Conservation (phyloP, 108 stramenopile species). For the Nitzschia palea region DNA sequence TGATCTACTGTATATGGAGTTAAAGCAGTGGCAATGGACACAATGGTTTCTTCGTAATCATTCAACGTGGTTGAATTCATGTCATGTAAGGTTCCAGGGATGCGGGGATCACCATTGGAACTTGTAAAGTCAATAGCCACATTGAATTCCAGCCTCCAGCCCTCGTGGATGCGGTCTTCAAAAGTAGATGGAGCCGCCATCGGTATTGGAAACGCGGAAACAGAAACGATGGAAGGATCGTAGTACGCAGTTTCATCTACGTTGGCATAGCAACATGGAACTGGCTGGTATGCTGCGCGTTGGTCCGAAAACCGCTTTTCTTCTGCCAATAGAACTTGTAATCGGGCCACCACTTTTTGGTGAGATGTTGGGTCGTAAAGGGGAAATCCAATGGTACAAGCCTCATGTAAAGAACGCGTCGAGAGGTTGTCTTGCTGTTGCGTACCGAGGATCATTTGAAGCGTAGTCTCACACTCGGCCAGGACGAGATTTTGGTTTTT, state of each 20-base stretch:
- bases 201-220: conserved; percentile 10
- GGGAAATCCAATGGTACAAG: too few relatives aligned
- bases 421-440: not conserved
- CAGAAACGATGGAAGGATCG: conserved; percentile 6
- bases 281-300: too few relatives aligned
- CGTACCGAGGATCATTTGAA: not conserved
- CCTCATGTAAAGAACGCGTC: too few relatives aligned
- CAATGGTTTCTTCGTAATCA: conserved; percentile 70
- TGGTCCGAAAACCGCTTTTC: too few relatives aligned
- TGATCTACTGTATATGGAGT: conserved; percentile 50
- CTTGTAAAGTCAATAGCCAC: conserved; percentile 70
- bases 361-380: too few relatives aligned
- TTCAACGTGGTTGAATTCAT: conserved; percentile 22
- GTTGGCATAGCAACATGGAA: too few relatives aligned
- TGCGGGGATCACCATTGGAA: conserved; percentile 51
- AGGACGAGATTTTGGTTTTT: not conserved
- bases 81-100: conserved; percentile 31
- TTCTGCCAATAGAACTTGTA: too few relatives aligned
- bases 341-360: too few relatives aligned
- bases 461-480: conserved; percentile 27
- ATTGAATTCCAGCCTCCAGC: conserved; percentile 41
- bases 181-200: conserved; percentile 23
- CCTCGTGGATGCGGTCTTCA: conserved; percentile 14
- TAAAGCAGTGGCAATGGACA: conserved; percentile 51
- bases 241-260: too few relatives aligned